These are phyloP conservation scores for Choanephora cucurbitarum DNA, from an alignment of 371 early-diverging fungal genomes.

Conservation along the genomic window DNA sequence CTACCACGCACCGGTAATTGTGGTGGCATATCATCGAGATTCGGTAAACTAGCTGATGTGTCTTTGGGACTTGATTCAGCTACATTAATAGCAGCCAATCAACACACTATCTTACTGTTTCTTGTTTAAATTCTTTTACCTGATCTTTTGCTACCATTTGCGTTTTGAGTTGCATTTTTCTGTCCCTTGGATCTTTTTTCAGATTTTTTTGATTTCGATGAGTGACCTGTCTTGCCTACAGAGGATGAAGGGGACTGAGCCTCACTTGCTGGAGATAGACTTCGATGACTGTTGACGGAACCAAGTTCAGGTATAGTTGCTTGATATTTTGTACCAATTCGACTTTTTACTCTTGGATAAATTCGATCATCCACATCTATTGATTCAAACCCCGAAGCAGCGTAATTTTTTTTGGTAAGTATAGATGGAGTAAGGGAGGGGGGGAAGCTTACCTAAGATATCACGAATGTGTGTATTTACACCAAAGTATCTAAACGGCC, in stretches of 20 bases:
- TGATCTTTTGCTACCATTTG: conserved; percentile 3
- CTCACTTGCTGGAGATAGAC: conserved; percentile 11
- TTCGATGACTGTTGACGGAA: not conserved
- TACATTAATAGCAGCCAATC: not conserved
- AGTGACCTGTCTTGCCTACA: not conserved
- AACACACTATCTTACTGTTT: no score
- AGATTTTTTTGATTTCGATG: not conserved
- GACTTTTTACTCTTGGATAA: conserved; percentile 79
- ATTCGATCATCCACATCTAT: conserved; percentile 74
- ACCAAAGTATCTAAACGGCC: conserved; percentile 92
- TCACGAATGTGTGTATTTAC: conserved; percentile 69
- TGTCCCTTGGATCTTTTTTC: not conserved
- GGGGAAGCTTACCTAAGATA: conserved; percentile 55
- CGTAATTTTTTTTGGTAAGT: not conserved
- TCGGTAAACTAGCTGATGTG: not conserved
- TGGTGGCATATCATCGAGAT: no score
- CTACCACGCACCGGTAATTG: conserved; percentile 42
- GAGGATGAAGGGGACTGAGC: conserved; percentile 1
- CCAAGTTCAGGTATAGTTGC: conserved; percentile 66
- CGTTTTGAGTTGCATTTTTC: not conserved
- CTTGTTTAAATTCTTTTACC: no score
- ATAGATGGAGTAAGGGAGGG: not conserved
- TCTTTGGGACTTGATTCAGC: conserved; percentile 11
- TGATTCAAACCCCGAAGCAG: not conserved
- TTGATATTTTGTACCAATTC: conserved; percentile 80